phyloP scores from a whole-genome alignment of 179 eudicot genomes.

The Gypsophila paniculata region DNA sequence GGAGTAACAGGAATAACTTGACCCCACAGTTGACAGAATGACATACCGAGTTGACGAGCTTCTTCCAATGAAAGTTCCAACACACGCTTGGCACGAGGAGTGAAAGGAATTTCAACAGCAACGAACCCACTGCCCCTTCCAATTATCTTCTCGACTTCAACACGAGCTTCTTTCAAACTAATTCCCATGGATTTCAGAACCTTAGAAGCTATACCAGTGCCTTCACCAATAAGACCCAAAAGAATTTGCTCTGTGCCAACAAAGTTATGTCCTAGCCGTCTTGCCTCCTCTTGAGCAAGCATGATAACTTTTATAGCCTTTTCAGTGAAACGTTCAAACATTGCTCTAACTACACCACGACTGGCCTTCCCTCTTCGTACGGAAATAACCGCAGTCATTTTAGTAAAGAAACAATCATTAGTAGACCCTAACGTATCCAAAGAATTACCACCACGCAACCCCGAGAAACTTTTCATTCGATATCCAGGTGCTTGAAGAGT shows the following conservation, averaged over 20 bases:
- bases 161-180: constrained; percentile 89
- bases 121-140: constrained; percentile 94
- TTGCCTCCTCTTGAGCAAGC: constrained; percentile 97
- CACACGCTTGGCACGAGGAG: constrained; percentile 97
- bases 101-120: constrained; percentile 90
- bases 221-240: constrained; percentile 92
- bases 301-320: constrained; percentile 95
- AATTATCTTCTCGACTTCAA: constrained; percentile 91
- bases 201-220: constrained; percentile 97
- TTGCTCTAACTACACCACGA: constrained; percentile 59
- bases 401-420: constrained; percentile 45
- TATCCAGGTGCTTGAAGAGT: constrained; percentile 36
- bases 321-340: constrained; percentile 95
- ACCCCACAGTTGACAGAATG: too few species aligned
- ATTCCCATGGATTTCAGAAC: constrained; percentile 93
- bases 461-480: constrained; percentile 57
- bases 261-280: constrained; percentile 87
- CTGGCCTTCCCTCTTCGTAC: constrained; percentile 45
- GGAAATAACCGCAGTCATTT: constrained; percentile 47
- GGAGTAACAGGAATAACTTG: too few species aligned
- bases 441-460: constrained; percentile 61
- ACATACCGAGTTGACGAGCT: constrained; percentile 86
- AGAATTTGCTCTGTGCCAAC: constrained; percentile 96
- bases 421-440: constrained; percentile 41
- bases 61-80: constrained; percentile 83